A percentile compares a stretch with the other conserved stretches of the same genome.
phyloP scores from a whole-genome alignment of 139 green algal genomes.

The Chlorella ohadii region DNA sequence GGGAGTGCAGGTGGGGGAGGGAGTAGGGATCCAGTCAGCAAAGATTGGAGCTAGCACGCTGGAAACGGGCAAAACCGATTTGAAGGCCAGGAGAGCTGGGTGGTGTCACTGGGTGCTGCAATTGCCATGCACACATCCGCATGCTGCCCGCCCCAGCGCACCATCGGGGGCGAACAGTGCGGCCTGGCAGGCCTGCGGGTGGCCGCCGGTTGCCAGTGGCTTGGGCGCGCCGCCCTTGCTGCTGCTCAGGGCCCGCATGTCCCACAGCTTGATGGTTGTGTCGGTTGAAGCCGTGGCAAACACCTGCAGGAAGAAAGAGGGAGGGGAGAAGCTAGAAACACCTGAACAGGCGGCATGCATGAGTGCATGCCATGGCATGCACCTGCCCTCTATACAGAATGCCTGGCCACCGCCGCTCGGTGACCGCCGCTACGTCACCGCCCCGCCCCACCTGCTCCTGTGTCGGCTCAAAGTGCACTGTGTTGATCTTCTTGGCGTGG shows the following conservation, averaged over 20 bases:
- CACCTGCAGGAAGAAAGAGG: not conserved
- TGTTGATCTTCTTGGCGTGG: conserved; percentile 73
- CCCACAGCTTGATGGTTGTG: conserved; percentile 74
- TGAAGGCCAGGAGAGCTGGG: too few species aligned
- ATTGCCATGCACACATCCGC: too few species aligned
- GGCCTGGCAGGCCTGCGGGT: conserved; percentile 68
- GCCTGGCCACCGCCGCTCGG: too few species aligned
- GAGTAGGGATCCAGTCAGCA: too few species aligned
- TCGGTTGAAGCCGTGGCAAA: conserved; percentile 78
- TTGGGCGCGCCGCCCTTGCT: conserved; percentile 18
- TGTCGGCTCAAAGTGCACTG: conserved; percentile 44
- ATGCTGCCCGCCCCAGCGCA: not conserved
- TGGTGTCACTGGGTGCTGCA: too few species aligned
- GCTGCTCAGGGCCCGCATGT: conserved; percentile 58
- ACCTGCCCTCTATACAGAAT: too few species aligned
- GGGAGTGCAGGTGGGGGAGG: not conserved
- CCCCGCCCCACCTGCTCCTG: conserved; percentile 42
- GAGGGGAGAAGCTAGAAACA: not conserved
- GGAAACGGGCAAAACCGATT: too few species aligned
- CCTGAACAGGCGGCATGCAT: too few species aligned
- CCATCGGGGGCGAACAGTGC: conserved; percentile 74
- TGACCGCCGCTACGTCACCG: too few species aligned
- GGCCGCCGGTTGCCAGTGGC: conserved; percentile 42
- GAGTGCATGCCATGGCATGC: too few species aligned
- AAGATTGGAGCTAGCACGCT: too few species aligned